Evolutionary conservation across 495 filamentous ascomycete genomes (phyloP), one percentile per base, ranked within the genome.

Genomic region (Aspergillus bridgeri): DNA sequence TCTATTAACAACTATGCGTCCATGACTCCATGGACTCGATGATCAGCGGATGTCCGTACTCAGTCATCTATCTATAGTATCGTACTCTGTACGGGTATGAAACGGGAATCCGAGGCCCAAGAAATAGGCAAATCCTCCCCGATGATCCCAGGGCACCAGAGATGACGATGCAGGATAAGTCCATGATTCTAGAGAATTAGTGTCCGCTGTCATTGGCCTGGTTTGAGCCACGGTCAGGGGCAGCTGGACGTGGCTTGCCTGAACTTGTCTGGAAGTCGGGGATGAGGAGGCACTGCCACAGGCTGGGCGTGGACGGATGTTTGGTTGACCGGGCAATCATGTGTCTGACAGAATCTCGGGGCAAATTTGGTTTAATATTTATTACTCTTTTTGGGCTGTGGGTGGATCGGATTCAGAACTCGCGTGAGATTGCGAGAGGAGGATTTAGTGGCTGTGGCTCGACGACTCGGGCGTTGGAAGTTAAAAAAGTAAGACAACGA

Each of bases 301-400:
- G 27, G 48, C 48, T 27, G 13, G 25, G 20, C 1, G 24, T 50
- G 7, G 20, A n/a, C 20, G n/a, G n/a, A n/a, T n/a, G n/a, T n/a
- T n/a, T 51, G 20, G 50, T 52, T 52, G 50, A 42, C 50, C 38
- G 21, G 50, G 50, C 20, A 42, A 52, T 43, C n/a, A n/a, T n/a
- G n/a, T n/a, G n/a, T n/a, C n/a, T n/a, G 29, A 48, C 19, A 23
- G 19, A 11, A 48, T 48, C 46, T 48, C 23, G 19, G 46, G 46
- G 46, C 11, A 48, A n/a, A 17, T 21, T 22, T 48, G 15, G 46
- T 24, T 23, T 20, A 11, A 13, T 11, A 20, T 21, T 48, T n/a
- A n/a, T n/a, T n/a, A n/a, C n/a, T n/a, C n/a, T n/a, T n/a, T n/a
- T n/a, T 48, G 5, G 19, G 19, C 20, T 4, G 23, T 24, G 6